A percentile compares a stretch with the other conserved stretches of the same genome.
Conservation (phyloP, 2,329 filamentous ascomycete species). For the Claviceps paspali region DNA sequence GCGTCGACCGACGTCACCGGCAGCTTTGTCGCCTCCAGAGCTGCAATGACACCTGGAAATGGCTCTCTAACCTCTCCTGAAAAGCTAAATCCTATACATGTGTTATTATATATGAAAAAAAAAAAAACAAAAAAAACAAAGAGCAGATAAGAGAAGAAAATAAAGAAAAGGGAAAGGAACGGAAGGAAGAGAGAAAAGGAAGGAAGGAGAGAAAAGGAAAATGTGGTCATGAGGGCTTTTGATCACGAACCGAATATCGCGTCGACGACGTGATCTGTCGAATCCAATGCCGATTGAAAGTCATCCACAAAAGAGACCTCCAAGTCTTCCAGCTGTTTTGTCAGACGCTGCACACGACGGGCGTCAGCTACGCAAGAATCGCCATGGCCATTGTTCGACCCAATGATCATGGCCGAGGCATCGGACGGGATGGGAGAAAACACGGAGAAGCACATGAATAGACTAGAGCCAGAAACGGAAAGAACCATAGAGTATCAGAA, state of each 20-base stretch:
- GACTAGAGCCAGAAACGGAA: not conserved
- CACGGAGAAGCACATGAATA: not conserved
- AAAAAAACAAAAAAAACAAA: too few relatives aligned
- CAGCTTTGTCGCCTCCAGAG: conserved; percentile 55
- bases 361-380: conserved; percentile 6
- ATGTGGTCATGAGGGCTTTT: too few relatives aligned
- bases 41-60: conserved; percentile 66
- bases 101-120: too few relatives aligned
- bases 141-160: not conserved
- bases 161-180: not conserved
- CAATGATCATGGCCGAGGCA: too few relatives aligned
- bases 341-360: conserved; percentile 47
- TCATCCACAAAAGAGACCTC: conserved; percentile 72
- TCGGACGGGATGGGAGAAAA: too few relatives aligned
- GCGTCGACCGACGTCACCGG: conserved; percentile 84
- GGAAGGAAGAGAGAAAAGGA: not conserved
- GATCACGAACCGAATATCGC: conserved; percentile 74
- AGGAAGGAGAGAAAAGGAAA: not conserved
- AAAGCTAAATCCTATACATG: conserved; percentile 64
- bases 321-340: conserved; percentile 72
- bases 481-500: too few relatives aligned
- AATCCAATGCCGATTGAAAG: conserved; percentile 50
- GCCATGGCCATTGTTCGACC: too few relatives aligned
- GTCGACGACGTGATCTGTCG: conserved; percentile 72
- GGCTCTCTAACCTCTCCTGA: conserved; percentile 84